Base-by-base conservation (phyloP, 306 rosid species). In the Quercus berberidifolia region DNA sequence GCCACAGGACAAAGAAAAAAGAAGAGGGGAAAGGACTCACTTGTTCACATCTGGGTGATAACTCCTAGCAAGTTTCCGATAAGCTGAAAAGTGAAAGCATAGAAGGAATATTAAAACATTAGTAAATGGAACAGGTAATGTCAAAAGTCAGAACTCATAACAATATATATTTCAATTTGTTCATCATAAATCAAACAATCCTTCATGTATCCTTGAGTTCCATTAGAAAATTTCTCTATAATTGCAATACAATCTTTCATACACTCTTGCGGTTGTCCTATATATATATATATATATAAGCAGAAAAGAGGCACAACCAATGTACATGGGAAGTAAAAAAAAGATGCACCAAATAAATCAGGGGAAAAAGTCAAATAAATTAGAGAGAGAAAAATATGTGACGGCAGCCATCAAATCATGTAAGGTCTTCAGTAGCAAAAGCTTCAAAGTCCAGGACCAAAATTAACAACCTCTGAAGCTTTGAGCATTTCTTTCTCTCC, bases 21-120 rank as follows among this genome's bases (percentile, higher is more conserved):
- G 9, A 28, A 31, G 25, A 55, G 33, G 7, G 3, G 41, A 73
- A 60, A 62, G 69, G 43, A 86, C 97, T 93, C 85, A 96, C 99
- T 95, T 95, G 91, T 93, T 95, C 71, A 95, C 99, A 81, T 95
- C 99, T 17, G 99, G 99, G 81, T 95, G 99, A 83, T 78, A 93
- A 83, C 80, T 91, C 80, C 99, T 90, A 51, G 99, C 99, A 80
- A 95, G 98, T 86, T 91, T 95, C 86, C 99, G 89, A 72, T 95
- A 95, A 71, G 98, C 99, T 95, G 97, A 83, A 91, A 84, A 30
- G 63, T 74, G 52, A 78, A 80, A 80, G 71, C n/a, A 62, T 3
- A 58, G 23, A 51, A 78, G 58, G 58, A 62, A 49, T 60, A 26
- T 64, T 19, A 70, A 52, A 69, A 75, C 33, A 65, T 76, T 82